Evolutionary conservation across 2,329 filamentous ascomycete species (phyloP).

Genomic region (Phialophora chinensis): DNA sequence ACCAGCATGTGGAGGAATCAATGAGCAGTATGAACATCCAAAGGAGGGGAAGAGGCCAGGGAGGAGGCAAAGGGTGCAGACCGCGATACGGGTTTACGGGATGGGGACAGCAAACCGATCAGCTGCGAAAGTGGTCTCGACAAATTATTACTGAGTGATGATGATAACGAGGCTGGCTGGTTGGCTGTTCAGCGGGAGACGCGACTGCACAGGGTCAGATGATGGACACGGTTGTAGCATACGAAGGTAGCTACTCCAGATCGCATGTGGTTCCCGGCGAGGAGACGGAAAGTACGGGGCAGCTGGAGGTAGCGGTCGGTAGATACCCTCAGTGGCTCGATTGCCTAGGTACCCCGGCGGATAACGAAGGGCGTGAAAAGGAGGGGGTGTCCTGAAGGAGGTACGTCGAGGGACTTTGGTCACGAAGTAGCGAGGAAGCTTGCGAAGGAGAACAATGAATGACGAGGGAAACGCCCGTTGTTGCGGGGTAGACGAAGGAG

Average conservation of each 20-base stretch:
- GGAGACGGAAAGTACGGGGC: constrained; percentile 15
- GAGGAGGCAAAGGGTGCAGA: not conserved
- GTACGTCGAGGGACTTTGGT: constrained; percentile 14
- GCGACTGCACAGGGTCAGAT: constrained; percentile 21
- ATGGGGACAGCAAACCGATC: constrained; percentile 6
- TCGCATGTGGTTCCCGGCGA: constrained; percentile 12
- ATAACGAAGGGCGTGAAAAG: not conserved
- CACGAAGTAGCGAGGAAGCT: constrained; percentile 11
- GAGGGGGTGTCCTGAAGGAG: constrained; percentile 15
- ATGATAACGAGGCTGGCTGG: constrained; percentile 23
- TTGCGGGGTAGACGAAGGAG: constrained; percentile 17
- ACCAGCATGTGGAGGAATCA: constrained; percentile 14
- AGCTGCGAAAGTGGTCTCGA: constrained; percentile 5
- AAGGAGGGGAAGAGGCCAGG: constrained; percentile 10
- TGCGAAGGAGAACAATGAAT: constrained; percentile 4
- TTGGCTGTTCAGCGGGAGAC: not conserved
- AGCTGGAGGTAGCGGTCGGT: constrained; percentile 5
- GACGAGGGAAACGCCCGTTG: constrained; percentile 12
- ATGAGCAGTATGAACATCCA: constrained; percentile 7
- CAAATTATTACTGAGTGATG: constrained; percentile 5
- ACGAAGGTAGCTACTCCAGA: constrained; percentile 10
- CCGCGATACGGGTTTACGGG: constrained; percentile 14
- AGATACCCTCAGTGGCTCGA: constrained; percentile 7
- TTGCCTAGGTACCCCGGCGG: constrained; percentile 11
- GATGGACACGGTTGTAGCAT: constrained; percentile 9